These are phyloP conservation scores for Intubia oerlemansii DNA, from an alignment of 2,329 filamentous ascomycete genomes.

Conservation along the genomic window DNA sequence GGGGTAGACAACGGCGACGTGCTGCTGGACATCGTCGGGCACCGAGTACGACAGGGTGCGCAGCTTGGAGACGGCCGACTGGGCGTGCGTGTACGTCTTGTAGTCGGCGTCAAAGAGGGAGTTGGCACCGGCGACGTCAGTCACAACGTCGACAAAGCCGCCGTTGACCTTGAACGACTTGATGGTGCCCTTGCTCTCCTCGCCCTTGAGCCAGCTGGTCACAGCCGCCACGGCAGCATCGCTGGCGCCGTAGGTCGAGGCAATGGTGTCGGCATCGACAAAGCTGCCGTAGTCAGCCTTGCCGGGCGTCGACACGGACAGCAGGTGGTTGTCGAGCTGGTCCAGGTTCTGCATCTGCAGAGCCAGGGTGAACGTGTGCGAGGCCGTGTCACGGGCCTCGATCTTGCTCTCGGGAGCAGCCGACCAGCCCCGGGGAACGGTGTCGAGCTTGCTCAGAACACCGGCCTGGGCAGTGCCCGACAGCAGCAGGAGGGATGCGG, in stretches of 20 bases:
- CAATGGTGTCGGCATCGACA: slow-evolving; percentile 34
- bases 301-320: slow-evolving; percentile 38
- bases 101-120: slow-evolving; percentile 11
- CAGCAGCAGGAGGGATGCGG: slow-evolving; percentile 1
- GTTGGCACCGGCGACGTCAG: slow-evolving; percentile 11
- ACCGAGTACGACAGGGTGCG: slow-evolving; percentile 37
- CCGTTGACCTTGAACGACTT: slow-evolving; percentile 20
- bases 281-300: slow-evolving; percentile 37
- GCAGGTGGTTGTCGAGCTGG: slow-evolving; percentile 32
- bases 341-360: slow-evolving; percentile 11
- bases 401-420: not conserved
- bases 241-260: slow-evolving; percentile 27
- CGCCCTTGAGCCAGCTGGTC: slow-evolving; percentile 35
- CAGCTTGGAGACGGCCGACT: slow-evolving; percentile 16
- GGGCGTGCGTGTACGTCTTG: slow-evolving; percentile 10
- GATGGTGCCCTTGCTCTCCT: slow-evolving; percentile 22
- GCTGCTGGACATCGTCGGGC: slow-evolving; percentile 27
- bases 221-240: slow-evolving; percentile 25
- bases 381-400: too few species aligned
- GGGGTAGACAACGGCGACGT: slow-evolving; percentile 41
- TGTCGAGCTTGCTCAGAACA: slow-evolving; percentile 5
- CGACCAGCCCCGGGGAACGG: slow-evolving; percentile 6
- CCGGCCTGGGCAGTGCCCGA: slow-evolving; percentile 4
- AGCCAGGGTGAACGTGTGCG: slow-evolving; percentile 10
- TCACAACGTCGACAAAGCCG: slow-evolving; percentile 10